phyloP scores from a whole-genome alignment of 495 filamentous ascomycete species.

The Podospora appendiculata region DNA sequence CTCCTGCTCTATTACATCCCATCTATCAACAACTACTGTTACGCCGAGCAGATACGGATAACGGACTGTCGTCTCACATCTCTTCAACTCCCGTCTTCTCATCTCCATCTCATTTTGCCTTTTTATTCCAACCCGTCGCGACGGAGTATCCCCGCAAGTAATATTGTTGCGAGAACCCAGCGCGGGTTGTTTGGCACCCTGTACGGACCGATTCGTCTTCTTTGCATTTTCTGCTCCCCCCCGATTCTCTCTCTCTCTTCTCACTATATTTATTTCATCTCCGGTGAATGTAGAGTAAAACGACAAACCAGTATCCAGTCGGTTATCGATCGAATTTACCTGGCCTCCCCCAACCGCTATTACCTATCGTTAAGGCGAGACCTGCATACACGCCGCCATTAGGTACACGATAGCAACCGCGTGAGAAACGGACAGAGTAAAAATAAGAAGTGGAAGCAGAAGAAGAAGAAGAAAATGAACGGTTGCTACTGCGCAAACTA shows the following conservation, averaged over 20 bases:
- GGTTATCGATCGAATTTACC: neutral
- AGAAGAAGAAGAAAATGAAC: conserved; percentile 4
- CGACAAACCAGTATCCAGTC: neutral
- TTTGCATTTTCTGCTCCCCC: neutral
- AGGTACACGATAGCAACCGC: no score
- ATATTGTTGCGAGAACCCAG: neutral
- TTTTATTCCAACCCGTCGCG: no score
- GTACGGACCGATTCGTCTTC: neutral
- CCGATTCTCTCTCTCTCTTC: neutral
- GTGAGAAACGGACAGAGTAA: no score
- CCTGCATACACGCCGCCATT: no score
- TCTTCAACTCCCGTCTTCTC: neutral
- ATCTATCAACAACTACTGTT: no score
- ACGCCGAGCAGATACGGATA: no score
- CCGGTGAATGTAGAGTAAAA: neutral
- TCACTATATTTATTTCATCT: neutral
- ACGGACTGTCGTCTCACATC: neutral
- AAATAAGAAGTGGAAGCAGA: no score
- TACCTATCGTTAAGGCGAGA: no score
- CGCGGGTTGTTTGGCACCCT: neutral
- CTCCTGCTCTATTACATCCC: no score
- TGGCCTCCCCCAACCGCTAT: neutral
- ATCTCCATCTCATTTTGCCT: no score
- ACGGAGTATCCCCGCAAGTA: no score
- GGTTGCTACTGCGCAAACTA: conserved; percentile 46